Evolutionary conservation across 805 yeast species (phyloP), one percentile per base, ranked within the genome.

Genomic region (Blastobotrys chiropterorum): DNA sequence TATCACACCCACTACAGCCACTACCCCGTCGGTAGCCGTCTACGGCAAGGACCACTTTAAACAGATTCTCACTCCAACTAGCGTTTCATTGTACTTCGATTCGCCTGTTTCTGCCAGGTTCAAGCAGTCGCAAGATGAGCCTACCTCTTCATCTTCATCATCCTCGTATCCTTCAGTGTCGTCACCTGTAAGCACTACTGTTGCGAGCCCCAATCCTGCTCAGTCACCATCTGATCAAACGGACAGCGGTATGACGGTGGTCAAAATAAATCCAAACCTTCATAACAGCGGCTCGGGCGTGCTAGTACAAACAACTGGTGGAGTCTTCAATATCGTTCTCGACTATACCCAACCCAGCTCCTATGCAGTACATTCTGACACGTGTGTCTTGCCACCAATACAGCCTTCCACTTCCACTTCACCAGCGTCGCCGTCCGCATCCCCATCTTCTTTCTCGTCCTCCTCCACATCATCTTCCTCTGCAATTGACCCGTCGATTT

Each of bases 21-120:
- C 59, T 15, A 56, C 59, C 15, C 59, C 59, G 6, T 56, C 59
- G 1, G 56, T 49, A n/a, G 50, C 59, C 6, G 46, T 56, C n/a
- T 52, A 26, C 38, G 58, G 58, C n/a, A 46, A 47, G 11, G 56
- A 50, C 31, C 47, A 38, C 21, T 44, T 38, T 20, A 50, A 40
- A 26, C 34, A 26, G 34, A 26, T 26, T 11, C 34, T 26, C 4
- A 50, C 53, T 11, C 52, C 51, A 2, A 41, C 38, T 34, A 14
- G 17, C 20, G 22, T 15, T 5, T n/a, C 17, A 5, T 21, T 17
- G 17, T 42, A 15, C 16, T 42, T n/a, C 5, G 20, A 17, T 8
- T 42, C 34, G 8, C 34, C 34, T 11, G 11, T 6, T 6, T 26
- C 34, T 26, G 34, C 34, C 34, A 26, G 11, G 34, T 26, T 26